A percentile compares a stretch with the other conserved stretches of the same genome.
Conservation (phyloP, 2,329 filamentous ascomycete genomes). For the Didymella sp. region DNA sequence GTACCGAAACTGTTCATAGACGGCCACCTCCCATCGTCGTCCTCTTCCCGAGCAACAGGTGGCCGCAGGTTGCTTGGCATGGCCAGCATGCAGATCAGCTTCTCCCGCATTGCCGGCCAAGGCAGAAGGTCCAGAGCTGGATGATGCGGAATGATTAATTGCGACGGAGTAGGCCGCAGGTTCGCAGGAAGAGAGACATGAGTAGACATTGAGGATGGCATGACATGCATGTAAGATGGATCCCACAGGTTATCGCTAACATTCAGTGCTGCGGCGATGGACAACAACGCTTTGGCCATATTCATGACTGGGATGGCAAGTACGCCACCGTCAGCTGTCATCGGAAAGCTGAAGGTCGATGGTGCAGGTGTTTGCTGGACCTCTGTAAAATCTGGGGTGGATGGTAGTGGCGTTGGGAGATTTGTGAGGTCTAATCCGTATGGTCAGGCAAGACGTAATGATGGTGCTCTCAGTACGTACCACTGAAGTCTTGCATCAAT, state of each 20-base stretch:
- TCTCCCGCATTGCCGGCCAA: conserved; percentile 60
- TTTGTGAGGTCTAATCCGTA: neutral
- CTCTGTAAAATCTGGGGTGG: neutral
- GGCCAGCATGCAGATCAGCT: conserved; percentile 60
- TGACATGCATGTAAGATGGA: conserved; percentile 29
- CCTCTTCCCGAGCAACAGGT: conserved; percentile 49
- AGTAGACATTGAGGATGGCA: conserved; percentile 17
- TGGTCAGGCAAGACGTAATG: neutral
- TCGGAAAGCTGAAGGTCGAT: conserved; percentile 13
- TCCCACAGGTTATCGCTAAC: conserved; percentile 25
- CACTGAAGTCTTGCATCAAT: conserved; percentile 1
- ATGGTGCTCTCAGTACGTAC: neutral
- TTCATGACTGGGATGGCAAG: conserved; percentile 53
- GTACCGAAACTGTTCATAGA: neutral
- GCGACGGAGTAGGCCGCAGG: conserved; percentile 60
- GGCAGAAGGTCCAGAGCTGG: conserved; percentile 65
- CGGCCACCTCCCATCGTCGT: conserved; percentile 26
- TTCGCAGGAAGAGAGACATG: conserved; percentile 33
- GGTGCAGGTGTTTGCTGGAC: neutral
- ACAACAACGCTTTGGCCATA: conserved; percentile 22
- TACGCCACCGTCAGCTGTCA: conserved; percentile 24
- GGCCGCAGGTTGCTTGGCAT: conserved; percentile 60
- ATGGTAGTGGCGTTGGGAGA: conserved; percentile 6
- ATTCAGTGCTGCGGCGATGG: conserved; percentile 26
- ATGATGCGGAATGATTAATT: conserved; percentile 62